These are phyloP conservation scores for Ogataea wickerhamii DNA, from an alignment of 805 yeast genomes.

Conservation along the genomic window DNA sequence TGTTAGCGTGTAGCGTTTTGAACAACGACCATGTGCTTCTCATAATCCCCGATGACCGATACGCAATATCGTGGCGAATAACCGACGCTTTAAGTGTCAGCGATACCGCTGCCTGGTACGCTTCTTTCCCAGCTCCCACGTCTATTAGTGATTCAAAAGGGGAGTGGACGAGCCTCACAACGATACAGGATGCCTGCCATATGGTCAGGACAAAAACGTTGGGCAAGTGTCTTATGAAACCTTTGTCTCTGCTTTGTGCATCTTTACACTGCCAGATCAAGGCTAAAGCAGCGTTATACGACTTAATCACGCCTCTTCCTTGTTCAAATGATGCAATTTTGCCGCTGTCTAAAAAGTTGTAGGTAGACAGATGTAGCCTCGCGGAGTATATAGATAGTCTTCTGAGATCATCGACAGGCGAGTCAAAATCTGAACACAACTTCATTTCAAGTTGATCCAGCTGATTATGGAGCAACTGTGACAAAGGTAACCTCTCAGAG, in stretches of 20 bases:
- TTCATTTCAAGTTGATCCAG: conserved; percentile 72
- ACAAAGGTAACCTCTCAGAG: conserved; percentile 69
- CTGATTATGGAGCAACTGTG: conserved; percentile 66
- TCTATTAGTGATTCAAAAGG: conserved; percentile 65
- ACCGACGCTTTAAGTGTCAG: conserved; percentile 78
- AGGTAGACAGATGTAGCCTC: conserved; percentile 77
- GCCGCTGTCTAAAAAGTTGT: conserved; percentile 69
- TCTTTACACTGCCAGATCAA: conserved; percentile 63
- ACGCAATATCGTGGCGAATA: conserved; percentile 87
- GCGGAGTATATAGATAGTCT: conserved; percentile 67
- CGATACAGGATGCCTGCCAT: conserved; percentile 90
- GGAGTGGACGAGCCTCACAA: conserved; percentile 76
- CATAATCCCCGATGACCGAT: conserved; percentile 91
- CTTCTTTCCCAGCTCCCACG: conserved; percentile 62
- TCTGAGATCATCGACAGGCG: conserved; percentile 62
- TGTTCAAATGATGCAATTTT: conserved; percentile 53
- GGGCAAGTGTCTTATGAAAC: conserved; percentile 75
- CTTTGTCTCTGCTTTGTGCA: conserved; percentile 55
- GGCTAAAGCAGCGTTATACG: conserved; percentile 76
- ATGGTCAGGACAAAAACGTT: conserved; percentile 75
- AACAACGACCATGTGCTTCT: conserved; percentile 89
- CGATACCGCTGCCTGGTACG: conserved; percentile 63
- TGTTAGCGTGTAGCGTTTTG: conserved; percentile 58
- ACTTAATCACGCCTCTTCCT: conserved; percentile 67
- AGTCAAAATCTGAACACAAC: conserved; percentile 35